Conservation (phyloP, 768 basidiomycete species). For the Baorangia bicolor region DNA sequence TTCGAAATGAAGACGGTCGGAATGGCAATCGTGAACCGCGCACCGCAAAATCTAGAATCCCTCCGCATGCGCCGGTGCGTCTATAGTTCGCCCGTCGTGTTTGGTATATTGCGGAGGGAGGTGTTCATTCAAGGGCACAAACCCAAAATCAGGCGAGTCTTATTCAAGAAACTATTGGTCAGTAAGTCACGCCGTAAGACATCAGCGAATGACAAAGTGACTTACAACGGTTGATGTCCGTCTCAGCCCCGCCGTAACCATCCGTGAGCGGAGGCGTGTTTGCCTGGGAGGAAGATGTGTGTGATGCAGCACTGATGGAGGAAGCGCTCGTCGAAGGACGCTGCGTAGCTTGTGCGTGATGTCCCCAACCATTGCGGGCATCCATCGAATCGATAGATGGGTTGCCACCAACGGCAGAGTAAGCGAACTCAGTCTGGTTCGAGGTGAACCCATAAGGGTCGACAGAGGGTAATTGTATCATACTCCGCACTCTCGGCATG, state of each 20-base stretch:
- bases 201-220: conserved; percentile 31
- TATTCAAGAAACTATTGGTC: conserved; percentile 42
- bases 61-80: conserved; percentile 22
- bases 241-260: conserved; percentile 60
- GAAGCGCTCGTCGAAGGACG: conserved; percentile 74
- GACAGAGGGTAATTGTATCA: conserved; percentile 77
- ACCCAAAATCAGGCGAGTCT: conserved; percentile 85
- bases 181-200: conserved; percentile 45
- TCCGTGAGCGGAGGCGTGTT: conserved; percentile 74
- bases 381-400: conserved; percentile 40
- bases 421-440: conserved; percentile 79
- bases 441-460: conserved; percentile 65
- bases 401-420: conserved; percentile 58
- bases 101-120: conserved; percentile 64
- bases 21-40: conserved; percentile 27
- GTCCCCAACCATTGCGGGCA: conserved; percentile 43
- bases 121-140: conserved; percentile 79
- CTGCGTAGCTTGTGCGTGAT: conserved; percentile 35
- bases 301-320: conserved; percentile 72
- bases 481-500: conserved; percentile 76
- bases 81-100: conserved; percentile 49
- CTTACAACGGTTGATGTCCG: conserved; percentile 85
- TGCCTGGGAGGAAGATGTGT: conserved; percentile 76
- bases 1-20: conserved; percentile 34
- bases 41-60: conserved; percentile 31